These are phyloP conservation scores for Xylariales sp. DNA, from an alignment of 2,329 filamentous ascomycete species.

Conservation along the genomic window DNA sequence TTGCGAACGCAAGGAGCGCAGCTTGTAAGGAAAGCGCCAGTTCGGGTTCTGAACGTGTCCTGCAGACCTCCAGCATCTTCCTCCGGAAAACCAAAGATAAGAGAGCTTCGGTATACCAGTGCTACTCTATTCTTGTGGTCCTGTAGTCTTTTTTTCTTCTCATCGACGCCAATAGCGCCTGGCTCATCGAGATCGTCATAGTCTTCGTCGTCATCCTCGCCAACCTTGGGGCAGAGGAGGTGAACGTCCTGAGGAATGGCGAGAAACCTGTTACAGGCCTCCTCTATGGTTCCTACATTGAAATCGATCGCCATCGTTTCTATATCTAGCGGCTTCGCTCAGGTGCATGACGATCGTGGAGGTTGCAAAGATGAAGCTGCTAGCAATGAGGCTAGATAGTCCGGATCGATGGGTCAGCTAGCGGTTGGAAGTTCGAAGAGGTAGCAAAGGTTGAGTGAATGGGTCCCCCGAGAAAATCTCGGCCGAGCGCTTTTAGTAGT, in stretches of 20 bases:
- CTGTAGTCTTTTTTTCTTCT: constrained; percentile 49
- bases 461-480: too few species aligned
- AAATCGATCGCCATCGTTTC: constrained; percentile 6
- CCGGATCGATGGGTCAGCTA: too few species aligned
- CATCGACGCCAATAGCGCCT: constrained; percentile 41
- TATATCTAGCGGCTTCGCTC: neutral
- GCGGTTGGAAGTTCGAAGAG: too few species aligned
- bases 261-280: constrained; percentile 9
- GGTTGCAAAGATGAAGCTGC: neutral
- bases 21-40: constrained; percentile 54
- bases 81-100: constrained; percentile 63
- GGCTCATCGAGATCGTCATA: constrained; percentile 53
- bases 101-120: constrained; percentile 62
- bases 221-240: constrained; percentile 63
- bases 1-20: constrained; percentile 70
- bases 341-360: too few species aligned
- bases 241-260: constrained; percentile 48
- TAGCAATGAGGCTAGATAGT: too few species aligned
- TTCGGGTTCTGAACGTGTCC: constrained; percentile 51
- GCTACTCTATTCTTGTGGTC: constrained; percentile 53
- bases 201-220: constrained; percentile 58
- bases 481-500: too few species aligned
- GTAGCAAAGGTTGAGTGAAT: too few species aligned
- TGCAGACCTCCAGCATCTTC: constrained; percentile 57
- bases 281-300: constrained; percentile 3